Percentiles rank a stretch among this genome's conserved stretches.
These are phyloP conservation scores for Elsinoe ampelina DNA, from an alignment of 2,329 filamentous ascomycete genomes.

Conservation along the genomic window DNA sequence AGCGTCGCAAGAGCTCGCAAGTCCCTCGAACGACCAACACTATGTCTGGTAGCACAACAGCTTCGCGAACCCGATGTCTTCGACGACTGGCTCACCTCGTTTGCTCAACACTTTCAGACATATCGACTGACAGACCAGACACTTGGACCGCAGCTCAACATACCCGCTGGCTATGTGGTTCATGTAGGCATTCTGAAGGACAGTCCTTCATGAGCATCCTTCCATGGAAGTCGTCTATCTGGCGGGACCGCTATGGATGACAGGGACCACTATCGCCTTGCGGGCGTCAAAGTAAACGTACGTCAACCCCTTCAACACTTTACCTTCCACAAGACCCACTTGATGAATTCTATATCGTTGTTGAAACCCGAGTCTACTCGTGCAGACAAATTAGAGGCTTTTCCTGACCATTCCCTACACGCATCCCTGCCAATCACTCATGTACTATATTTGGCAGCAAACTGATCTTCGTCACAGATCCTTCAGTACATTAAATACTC, in stretches of 20 bases:
- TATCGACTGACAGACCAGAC: conserved; percentile 65
- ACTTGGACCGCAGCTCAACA: conserved; percentile 50
- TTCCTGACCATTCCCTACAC: conserved; percentile 3
- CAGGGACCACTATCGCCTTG: neutral
- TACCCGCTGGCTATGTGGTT: conserved; percentile 67
- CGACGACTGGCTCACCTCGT: conserved; percentile 65
- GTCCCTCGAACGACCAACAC: conserved; percentile 38
- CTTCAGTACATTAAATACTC: neutral
- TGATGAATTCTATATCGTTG: conserved; percentile 15
- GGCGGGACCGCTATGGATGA: neutral
- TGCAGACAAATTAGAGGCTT: conserved; percentile 15
- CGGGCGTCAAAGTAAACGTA: neutral
- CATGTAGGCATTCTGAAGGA: conserved; percentile 59
- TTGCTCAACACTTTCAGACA: conserved; percentile 56
- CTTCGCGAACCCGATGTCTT: conserved; percentile 79
- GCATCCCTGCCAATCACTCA: neutral
- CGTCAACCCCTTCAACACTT: neutral
- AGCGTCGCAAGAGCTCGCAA: conserved; percentile 58
- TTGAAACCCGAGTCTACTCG: conserved; percentile 15
- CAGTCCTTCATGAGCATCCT: neutral
- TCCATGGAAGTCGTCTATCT: neutral
- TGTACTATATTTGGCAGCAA: neutral
- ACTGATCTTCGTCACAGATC: neutral
- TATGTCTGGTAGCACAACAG: conserved; percentile 83
- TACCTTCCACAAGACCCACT: neutral